These are phyloP conservation scores for Eimeria acervulina DNA, from an alignment of 169 alveolate species.

Conservation along the genomic window DNA sequence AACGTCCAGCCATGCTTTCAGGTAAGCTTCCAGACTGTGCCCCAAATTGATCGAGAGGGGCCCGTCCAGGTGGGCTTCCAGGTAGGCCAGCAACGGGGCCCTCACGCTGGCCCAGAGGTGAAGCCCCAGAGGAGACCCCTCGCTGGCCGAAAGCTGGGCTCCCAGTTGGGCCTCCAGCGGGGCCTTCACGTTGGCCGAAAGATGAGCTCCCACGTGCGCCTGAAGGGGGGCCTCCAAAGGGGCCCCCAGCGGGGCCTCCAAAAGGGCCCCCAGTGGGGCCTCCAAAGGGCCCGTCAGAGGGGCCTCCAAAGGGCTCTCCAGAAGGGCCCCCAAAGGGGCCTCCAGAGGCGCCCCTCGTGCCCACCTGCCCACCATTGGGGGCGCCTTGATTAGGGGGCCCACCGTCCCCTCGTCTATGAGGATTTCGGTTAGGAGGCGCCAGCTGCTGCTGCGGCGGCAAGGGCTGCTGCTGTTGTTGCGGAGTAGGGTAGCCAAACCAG, in stretches of 20 bases:
- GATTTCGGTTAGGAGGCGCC: not conserved
- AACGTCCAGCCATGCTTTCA: not conserved
- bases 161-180: not conserved
- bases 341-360: not conserved
- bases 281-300: not conserved
- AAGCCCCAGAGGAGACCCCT: not conserved
- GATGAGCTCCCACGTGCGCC: slow-evolving; percentile 11
- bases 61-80: slow-evolving; percentile 17
- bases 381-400: not conserved
- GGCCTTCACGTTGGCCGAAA: slow-evolving; percentile 21
- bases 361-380: not conserved
- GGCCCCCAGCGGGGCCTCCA: not conserved
- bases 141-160: not conserved
- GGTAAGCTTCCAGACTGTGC: not conserved
- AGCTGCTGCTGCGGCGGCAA: slow-evolving; percentile 17
- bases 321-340: slow-evolving; percentile 32
- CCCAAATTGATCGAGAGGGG: not conserved
- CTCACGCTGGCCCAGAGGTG: not conserved
- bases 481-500: not conserved
- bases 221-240: slow-evolving; percentile 24
- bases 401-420: not conserved
- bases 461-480: slow-evolving; percentile 27
- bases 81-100: not conserved
- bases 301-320: not conserved
- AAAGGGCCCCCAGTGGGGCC: not conserved